These are phyloP conservation scores for Trypanosoma brucei DNA, from an alignment of 208 protist species.

Conservation along the genomic window DNA sequence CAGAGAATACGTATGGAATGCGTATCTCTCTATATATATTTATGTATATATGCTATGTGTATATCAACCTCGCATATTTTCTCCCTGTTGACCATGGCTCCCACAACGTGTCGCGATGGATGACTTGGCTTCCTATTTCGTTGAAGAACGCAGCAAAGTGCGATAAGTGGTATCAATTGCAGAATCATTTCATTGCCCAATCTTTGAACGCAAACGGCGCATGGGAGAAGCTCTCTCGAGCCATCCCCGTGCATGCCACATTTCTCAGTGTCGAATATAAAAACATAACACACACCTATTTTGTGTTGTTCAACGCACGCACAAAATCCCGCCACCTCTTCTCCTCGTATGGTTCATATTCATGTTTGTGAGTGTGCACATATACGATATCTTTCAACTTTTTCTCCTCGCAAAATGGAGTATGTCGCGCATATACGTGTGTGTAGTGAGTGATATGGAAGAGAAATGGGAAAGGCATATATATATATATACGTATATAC, in stretches of 20 bases:
- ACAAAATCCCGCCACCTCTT: neutral
- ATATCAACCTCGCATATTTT: no score
- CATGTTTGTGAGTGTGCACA: neutral
- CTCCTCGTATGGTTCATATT: neutral
- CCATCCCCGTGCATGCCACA: conserved; percentile 10
- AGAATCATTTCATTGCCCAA: conserved; percentile 6
- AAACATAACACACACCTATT: neutral
- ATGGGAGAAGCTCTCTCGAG: conserved; percentile 4
- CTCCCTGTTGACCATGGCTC: neutral
- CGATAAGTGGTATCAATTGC: conserved; percentile 8
- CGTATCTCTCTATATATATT: no score
- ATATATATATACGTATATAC: no score
- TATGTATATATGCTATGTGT: no score
- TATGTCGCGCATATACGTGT: no score
- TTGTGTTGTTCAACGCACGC: neutral
- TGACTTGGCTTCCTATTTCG: conserved; percentile 10
- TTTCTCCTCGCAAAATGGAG: no score
- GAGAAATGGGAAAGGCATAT: no score
- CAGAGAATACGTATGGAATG: no score
- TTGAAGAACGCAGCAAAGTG: conserved; percentile 13
- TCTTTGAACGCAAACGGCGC: conserved; percentile 13
- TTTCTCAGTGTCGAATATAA: conserved; percentile 2
- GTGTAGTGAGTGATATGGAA: no score
- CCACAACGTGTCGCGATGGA: conserved; percentile 7
- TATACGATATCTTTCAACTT: no score